Base-by-base conservation (phyloP, 2,329 filamentous ascomycete genomes). In the Cladophialophora immunda region DNA sequence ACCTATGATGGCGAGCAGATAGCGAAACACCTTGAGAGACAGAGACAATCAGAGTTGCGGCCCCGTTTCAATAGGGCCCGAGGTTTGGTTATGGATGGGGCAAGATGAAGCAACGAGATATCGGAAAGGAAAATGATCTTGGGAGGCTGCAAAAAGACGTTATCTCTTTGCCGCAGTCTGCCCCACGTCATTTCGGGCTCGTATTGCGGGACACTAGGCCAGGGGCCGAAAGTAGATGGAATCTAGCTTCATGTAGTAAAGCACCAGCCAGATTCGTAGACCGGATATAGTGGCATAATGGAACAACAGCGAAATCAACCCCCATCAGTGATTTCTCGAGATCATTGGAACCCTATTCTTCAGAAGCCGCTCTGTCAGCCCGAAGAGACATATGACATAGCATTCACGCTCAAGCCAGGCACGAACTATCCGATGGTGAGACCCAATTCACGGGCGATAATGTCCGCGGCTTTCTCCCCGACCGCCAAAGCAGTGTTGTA, bases 401-500 rank as follows among this genome's bases (percentile, higher is more conserved):
- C 32, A 9, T 34, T 5, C 11, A 11, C 17, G 38, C 38, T 41
- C 17, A n/a, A 13, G 8, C 6, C 38, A 41, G n/a, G 4, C n/a
- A 41, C 17, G 8, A n/a, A 41, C 38, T 41, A 41, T 41, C 15
- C 38, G 8, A 41, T 19, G 22, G 50, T 27, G 3, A 58, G 11
- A 54, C 69, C 59, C 25, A 78, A 65, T n/a, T 75, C 72, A 52
- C 74, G 71, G 7, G 74, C 75, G 47, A 74, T 71, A 19, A 78
- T 73, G 17, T 66, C 58, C 3, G 77, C 76, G 2, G 74, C 76
- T 68, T 78, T 78, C 76, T 85, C 82, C 1, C 81, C 82, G 61
- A 84, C 74, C 2, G 81, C 67, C n/a, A 85, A 72, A 0, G 84
- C 84, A 1, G 81, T 81, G 36, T 79, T 81, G 53, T 78, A 77